phyloP scores from a whole-genome alignment of 192 early-diverging fungal species.

The Coemansia sp. region DNA sequence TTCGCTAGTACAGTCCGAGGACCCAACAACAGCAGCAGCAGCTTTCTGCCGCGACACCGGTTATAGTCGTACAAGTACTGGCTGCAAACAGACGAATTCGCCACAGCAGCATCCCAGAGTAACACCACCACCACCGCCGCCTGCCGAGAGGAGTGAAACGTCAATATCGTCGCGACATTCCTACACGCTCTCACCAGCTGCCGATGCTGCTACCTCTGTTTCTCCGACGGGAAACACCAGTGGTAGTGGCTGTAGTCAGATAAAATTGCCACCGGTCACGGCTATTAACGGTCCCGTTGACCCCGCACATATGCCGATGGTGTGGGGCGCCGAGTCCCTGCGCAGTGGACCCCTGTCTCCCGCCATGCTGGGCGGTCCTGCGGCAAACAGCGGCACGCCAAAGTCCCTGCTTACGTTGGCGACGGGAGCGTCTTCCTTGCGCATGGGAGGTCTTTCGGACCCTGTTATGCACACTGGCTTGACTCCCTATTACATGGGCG shows the following conservation, averaged over 20 bases:
- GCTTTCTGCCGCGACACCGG: background rate
- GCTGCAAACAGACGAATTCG: background rate
- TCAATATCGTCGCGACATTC: background rate
- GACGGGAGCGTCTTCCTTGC: background rate
- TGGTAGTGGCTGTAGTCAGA: background rate
- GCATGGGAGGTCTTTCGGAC: slow-evolving; percentile 33
- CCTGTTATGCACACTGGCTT: slow-evolving; percentile 45
- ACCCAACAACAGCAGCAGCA: slow-evolving; percentile 6
- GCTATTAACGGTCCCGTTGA: slow-evolving; percentile 63
- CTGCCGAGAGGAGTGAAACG: background rate
- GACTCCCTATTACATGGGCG: slow-evolving; percentile 41
- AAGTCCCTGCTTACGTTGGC: background rate
- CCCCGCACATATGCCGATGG: slow-evolving; percentile 27
- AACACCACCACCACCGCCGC: no score
- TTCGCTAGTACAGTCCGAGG: slow-evolving; percentile 44
- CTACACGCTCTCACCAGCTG: background rate
- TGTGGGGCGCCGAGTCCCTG: slow-evolving; percentile 67
- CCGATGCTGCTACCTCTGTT: background rate
- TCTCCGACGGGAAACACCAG: background rate
- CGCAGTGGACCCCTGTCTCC: slow-evolving; percentile 77
- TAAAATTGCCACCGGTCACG: slow-evolving; percentile 74
- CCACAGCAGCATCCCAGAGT: background rate
- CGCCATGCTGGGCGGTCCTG: slow-evolving; percentile 74
- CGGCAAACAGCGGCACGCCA: slow-evolving; percentile 16
- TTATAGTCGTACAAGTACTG: background rate